Evolutionary conservation across 2,329 filamentous ascomycete species (phyloP).

Genomic region (Lachnellula arida): DNA sequence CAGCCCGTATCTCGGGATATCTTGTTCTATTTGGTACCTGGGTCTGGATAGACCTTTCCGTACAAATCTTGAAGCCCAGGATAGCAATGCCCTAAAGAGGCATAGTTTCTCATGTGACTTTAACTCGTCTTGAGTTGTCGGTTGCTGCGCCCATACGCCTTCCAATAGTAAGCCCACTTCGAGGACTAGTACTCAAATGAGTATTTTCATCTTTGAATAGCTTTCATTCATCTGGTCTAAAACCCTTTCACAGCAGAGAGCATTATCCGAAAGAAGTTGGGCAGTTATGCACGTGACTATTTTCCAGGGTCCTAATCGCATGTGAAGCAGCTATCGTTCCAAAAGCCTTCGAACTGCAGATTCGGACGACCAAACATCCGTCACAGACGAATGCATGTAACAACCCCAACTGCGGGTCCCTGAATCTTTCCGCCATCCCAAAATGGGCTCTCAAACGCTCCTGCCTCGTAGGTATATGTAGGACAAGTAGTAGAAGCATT

Average conservation of each 20-base stretch:
- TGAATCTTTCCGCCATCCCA: not conserved
- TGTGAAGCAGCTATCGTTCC: conserved; percentile 2
- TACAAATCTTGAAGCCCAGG: not conserved
- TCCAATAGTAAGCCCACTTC: not conserved
- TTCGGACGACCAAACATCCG: conserved; percentile 5
- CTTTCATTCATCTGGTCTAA: not conserved
- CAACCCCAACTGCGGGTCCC: conserved; percentile 2
- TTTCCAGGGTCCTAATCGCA: not conserved
- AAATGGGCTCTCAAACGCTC: not conserved
- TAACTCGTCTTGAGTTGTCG: no score
- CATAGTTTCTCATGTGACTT: not conserved
- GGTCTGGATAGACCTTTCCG: no score
- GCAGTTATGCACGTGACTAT: not conserved
- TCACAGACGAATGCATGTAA: not conserved
- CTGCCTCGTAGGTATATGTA: not conserved
- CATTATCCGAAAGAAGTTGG: not conserved
- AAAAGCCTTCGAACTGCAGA: not conserved
- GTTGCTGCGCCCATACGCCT: not conserved
- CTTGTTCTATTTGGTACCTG: no score
- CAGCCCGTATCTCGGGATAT: no score
- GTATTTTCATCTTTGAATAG: not conserved
- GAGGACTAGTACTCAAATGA: not conserved
- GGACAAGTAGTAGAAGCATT: not conserved
- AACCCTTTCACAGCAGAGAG: not conserved
- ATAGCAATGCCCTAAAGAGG: not conserved